These are phyloP conservation scores for Acidomyces sp. DNA, from an alignment of 495 filamentous ascomycete species.

Conservation along the genomic window DNA sequence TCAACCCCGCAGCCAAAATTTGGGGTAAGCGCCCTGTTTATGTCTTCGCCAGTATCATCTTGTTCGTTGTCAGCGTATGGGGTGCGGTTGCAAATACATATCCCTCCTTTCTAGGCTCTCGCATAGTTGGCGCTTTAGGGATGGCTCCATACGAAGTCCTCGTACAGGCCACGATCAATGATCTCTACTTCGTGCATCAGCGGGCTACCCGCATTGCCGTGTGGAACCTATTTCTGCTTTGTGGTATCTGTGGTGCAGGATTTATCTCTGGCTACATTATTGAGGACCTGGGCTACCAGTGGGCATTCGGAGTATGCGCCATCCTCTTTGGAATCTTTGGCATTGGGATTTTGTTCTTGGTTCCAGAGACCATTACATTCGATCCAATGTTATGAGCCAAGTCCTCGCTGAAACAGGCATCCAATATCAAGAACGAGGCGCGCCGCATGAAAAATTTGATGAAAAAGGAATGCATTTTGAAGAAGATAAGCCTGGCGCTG, in stretches of 20 bases:
- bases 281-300: slow-evolving; percentile 36
- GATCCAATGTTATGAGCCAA: slow-evolving; percentile 22
- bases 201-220: slow-evolving; percentile 50
- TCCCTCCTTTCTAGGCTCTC: slow-evolving; percentile 42
- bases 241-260: slow-evolving; percentile 27
- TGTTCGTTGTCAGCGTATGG: slow-evolving; percentile 49
- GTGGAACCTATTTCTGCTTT: slow-evolving; percentile 49
- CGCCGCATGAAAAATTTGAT: slow-evolving; percentile 24
- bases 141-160: slow-evolving; percentile 48
- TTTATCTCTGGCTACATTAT: slow-evolving; percentile 28
- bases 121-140: slow-evolving; percentile 39
- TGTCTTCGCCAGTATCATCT: slow-evolving; percentile 41
- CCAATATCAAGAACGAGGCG: slow-evolving; percentile 16
- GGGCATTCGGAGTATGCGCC: slow-evolving; percentile 30
- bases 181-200: slow-evolving; percentile 47
- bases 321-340: slow-evolving; percentile 40
- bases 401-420: slow-evolving; percentile 16
- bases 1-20: slow-evolving; percentile 51
- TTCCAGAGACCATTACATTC: slow-evolving; percentile 42
- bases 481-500: too few relatives aligned
- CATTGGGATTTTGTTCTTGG: slow-evolving; percentile 35
- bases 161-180: slow-evolving; percentile 35
- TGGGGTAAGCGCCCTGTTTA: slow-evolving; percentile 53
- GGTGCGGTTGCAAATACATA: slow-evolving; percentile 44
- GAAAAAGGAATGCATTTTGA: slow-evolving; percentile 12